phyloP scores from a whole-genome alignment of 305 asterid species.

The Fraxinus xanthoxyloides region DNA sequence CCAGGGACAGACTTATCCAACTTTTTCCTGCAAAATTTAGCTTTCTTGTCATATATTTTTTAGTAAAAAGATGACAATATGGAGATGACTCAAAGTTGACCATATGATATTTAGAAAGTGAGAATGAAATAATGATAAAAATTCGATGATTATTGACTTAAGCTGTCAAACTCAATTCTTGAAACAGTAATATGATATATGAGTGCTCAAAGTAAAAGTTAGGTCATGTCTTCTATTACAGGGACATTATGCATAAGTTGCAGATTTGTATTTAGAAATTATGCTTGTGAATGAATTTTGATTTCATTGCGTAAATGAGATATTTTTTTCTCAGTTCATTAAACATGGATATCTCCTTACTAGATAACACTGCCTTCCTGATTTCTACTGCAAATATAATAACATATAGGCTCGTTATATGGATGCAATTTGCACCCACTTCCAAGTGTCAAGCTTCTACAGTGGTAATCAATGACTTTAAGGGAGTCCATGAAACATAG shows the following conservation, averaged over 20 bases:
- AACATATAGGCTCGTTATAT: neutral
- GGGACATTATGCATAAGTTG: constrained; percentile 7
- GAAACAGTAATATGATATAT: neutral
- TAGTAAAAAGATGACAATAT: neutral
- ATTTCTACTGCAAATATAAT: neutral
- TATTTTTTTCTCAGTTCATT: neutral
- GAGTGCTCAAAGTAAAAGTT: neutral
- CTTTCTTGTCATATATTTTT: neutral
- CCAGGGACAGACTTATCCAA: neutral
- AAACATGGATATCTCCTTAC: neutral
- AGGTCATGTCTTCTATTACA: constrained; percentile 9
- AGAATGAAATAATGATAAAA: constrained; percentile 3
- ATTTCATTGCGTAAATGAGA: neutral
- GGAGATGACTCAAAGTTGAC: neutral
- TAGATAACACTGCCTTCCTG: neutral
- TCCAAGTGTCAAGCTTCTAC: neutral
- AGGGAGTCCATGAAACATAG: neutral
- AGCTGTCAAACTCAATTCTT: neutral
- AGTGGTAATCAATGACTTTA: neutral
- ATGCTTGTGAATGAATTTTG: neutral
- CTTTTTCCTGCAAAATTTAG: neutral
- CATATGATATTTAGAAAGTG: neutral
- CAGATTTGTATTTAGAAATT: neutral
- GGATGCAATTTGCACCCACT: constrained; percentile 8
- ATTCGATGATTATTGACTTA: neutral